Evolutionary conservation across 176 grass and related monocot species (phyloP), one percentile per base, ranked within the genome.

Genomic region (Aechmea fasciata): DNA sequence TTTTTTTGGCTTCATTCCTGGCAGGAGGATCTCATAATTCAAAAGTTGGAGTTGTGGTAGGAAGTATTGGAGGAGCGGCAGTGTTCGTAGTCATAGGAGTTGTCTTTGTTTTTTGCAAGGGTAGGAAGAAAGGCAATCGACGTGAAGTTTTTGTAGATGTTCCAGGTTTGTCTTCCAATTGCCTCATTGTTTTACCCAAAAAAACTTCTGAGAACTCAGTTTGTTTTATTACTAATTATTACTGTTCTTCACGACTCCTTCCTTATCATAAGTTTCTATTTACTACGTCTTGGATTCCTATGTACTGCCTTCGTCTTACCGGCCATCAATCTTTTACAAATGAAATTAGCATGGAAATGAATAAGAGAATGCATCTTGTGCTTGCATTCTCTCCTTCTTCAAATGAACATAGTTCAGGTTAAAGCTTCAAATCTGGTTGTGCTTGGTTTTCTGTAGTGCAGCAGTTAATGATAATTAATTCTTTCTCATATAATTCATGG

Each of bases 121-220:
- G 86, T 70, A 89, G 82, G 70, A 99, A 71, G 49, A 90, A 90
- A 77, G 71, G 66, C 18, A 41, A 78, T 83, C 70, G 79, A 67
- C 57, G 65, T 9, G 89, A 93, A 75, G 53, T 90, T 70, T 99
- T 92, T 93, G 89, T 93, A 23, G 94, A 99, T 85, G 94, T 99
- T 77, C n/a, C 94, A 85, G 94, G 93, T 84, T 85, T 71, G 11
- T 65, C 26, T 69, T 67, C 67, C 66, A 54, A 11, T 48, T 71
- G 67, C 51, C 41, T 51, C 29, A 1, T 52, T 67, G 67, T 69
- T 13, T 84, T 75, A 52, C 11, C 20, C 49, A 49, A 19, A 3
- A 50, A 50, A 33, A 18, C 48, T 50, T 3, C 2, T 71, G 71
- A 24, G 49, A 52, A 48, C 19, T 61, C 55, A 18, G 2, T 51